These are phyloP conservation scores for Rhizopus microsporus DNA, from an alignment of 371 early-diverging fungal genomes.

Conservation along the genomic window DNA sequence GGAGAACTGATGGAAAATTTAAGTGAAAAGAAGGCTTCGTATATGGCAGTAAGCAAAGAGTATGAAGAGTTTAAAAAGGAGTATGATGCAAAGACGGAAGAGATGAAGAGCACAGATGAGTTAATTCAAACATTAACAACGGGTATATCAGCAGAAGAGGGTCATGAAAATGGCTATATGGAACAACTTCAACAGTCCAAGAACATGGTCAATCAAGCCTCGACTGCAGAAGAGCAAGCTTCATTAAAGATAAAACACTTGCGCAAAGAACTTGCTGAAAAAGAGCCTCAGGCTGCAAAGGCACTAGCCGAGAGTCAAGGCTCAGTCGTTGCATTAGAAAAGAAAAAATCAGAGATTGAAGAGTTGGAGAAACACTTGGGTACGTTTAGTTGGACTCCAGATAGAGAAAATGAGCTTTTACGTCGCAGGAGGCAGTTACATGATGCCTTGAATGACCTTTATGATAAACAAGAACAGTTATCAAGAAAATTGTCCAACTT, in stretches of 20 bases:
- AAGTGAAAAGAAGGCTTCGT: constrained; percentile 52
- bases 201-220: constrained; percentile 54
- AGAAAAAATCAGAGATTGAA: constrained; percentile 43
- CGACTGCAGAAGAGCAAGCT: constrained; percentile 72
- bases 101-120: constrained; percentile 77
- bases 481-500: constrained; percentile 57
- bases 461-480: constrained; percentile 49
- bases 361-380: constrained; percentile 28
- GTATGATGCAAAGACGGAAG: constrained; percentile 65
- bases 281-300: constrained; percentile 50
- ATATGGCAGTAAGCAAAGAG: constrained; percentile 48
- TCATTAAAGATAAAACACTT: constrained; percentile 72
- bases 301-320: constrained; percentile 55
- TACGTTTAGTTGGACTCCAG: constrained; percentile 56
- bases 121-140: constrained; percentile 91
- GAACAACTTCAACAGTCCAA: constrained; percentile 85
- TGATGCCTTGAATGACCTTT: constrained; percentile 35
- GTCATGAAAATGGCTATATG: constrained; percentile 92
- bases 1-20: constrained; percentile 58
- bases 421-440: constrained; percentile 35
- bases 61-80: constrained; percentile 63
- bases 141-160: constrained; percentile 88
- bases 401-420: constrained; percentile 43
- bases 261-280: constrained; percentile 61
- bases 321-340: constrained; percentile 47